Conservation (phyloP, 306 rosid species). For the Urtica urens region DNA sequence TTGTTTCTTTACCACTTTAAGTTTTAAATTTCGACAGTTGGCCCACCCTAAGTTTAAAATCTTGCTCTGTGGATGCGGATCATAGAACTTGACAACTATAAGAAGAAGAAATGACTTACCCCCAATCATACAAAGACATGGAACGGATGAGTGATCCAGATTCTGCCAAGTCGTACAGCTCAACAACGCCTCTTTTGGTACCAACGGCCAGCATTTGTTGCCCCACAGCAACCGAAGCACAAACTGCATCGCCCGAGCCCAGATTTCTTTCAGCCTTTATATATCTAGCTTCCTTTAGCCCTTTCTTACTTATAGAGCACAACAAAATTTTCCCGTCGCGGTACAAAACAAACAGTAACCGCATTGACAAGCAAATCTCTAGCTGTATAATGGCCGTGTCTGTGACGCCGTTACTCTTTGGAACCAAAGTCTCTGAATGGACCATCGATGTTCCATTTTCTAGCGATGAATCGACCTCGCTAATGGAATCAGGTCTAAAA, state of each 20-base stretch:
- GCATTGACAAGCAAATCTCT: slow-evolving; percentile 60
- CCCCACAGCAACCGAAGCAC: slow-evolving; percentile 65
- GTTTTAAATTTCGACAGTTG: too few species aligned
- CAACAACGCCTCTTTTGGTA: slow-evolving; percentile 79
- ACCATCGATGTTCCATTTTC: slow-evolving; percentile 50
- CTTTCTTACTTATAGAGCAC: slow-evolving; percentile 85
- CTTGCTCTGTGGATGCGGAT: too few species aligned
- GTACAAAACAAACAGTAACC: slow-evolving; percentile 75
- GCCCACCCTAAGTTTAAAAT: too few species aligned
- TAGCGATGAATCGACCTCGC: slow-evolving; percentile 36
- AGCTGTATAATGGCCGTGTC: slow-evolving; percentile 66
- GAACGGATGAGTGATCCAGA: slow-evolving; percentile 53
- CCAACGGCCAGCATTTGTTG: slow-evolving; percentile 97
- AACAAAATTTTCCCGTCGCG: slow-evolving; percentile 73
- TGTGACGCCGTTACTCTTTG: slow-evolving; percentile 26
- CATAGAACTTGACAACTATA: too few species aligned
- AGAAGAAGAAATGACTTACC: too few species aligned
- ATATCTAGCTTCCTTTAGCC: slow-evolving; percentile 68
- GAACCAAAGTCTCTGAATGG: slow-evolving; percentile 28
- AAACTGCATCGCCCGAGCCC: slow-evolving; percentile 74
- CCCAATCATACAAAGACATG: slow-evolving; percentile 90
- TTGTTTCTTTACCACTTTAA: too few species aligned
- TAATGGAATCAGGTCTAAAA: slow-evolving; percentile 48
- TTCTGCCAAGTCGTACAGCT: slow-evolving; percentile 78
- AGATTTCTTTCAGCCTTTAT: slow-evolving; percentile 66